phyloP scores from a whole-genome alignment of 352 stramenopile species.

The Phytophthora melonis region DNA sequence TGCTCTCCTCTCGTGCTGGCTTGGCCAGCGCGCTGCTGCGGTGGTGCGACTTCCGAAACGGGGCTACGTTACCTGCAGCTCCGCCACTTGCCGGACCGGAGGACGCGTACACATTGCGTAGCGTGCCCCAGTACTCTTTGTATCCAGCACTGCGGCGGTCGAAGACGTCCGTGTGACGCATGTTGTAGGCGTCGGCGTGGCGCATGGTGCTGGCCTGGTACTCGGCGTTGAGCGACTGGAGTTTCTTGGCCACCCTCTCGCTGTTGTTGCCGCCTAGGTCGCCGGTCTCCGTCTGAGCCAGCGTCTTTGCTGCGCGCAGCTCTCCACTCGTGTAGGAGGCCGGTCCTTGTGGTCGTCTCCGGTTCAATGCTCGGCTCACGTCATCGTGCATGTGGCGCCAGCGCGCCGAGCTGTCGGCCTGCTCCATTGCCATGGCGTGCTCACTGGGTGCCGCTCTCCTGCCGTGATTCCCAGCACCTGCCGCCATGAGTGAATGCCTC shows the following conservation, averaged over 20 bases:
- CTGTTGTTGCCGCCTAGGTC: constrained; percentile 69
- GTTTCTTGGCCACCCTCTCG: constrained; percentile 75
- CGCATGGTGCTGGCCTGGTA: constrained; percentile 71
- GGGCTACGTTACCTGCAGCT: background rate
- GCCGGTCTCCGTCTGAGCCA: constrained; percentile 55
- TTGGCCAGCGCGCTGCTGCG: constrained; percentile 14
- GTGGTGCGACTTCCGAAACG: constrained; percentile 30
- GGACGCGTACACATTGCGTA: constrained; percentile 71
- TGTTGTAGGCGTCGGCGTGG: constrained; percentile 46
- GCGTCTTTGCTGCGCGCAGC: constrained; percentile 36
- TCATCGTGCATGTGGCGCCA: constrained; percentile 83
- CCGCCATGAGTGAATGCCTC: constrained; percentile 20
- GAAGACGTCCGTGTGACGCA: constrained; percentile 43
- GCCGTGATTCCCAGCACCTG: background rate
- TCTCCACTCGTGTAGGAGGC: constrained; percentile 46
- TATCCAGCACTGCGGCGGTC: constrained; percentile 66
- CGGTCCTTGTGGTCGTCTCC: constrained; percentile 35
- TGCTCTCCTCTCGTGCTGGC: constrained; percentile 24
- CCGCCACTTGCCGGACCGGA: constrained; percentile 26
- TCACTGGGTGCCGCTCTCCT: constrained; percentile 14
- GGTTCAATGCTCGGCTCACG: constrained; percentile 63
- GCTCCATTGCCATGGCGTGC: constrained; percentile 30
- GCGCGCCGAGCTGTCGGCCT: constrained; percentile 50
- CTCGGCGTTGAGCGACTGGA: constrained; percentile 78
- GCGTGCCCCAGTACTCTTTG: constrained; percentile 79